phyloP scores from a whole-genome alignment of 1,284 basidiomycete species.

The Cryptococcus sp. region DNA sequence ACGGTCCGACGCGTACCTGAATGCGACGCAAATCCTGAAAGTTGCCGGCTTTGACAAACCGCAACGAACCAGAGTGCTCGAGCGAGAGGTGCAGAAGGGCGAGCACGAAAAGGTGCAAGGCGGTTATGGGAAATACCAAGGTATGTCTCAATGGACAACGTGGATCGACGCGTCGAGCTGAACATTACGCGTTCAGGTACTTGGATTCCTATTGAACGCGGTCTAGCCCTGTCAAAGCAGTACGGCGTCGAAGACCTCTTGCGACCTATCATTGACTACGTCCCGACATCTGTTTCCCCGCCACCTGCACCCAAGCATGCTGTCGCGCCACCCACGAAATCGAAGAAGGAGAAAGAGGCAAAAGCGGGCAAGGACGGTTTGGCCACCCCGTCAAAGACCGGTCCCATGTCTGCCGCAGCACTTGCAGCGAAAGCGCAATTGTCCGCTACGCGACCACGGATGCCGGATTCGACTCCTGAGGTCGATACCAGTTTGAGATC shows the following conservation, averaged over 20 bases:
- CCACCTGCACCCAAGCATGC: conserved; percentile 96
- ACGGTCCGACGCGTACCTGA: conserved; percentile 93
- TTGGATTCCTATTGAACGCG: conserved; percentile 96
- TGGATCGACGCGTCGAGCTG: not conserved
- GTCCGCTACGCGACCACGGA: conserved; percentile 19
- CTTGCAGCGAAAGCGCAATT: conserved; percentile 39
- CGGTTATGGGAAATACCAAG: conserved; percentile 99
- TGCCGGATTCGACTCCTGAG: conserved; percentile 34
- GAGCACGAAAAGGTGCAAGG: conserved; percentile 99
- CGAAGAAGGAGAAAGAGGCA: conserved; percentile 47
- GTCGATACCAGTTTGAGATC: conserved; percentile 21
- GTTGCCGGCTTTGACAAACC: conserved; percentile 99
- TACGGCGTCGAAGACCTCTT: conserved; percentile 88
- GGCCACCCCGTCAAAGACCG: conserved; percentile 35
- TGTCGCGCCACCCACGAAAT: conserved; percentile 64
- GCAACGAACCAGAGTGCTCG: conserved; percentile 93
- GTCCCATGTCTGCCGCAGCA: conserved; percentile 35
- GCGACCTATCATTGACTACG: conserved; percentile 94
- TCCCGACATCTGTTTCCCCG: conserved; percentile 86
- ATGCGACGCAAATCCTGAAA: conserved; percentile 99
- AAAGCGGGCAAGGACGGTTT: conserved; percentile 28
- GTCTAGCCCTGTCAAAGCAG: conserved; percentile 81
- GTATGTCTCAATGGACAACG: conserved; percentile 56
- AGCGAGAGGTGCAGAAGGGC: conserved; percentile 97
- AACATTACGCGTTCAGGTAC: conserved; percentile 66